phyloP scores from a whole-genome alignment of 2,329 filamentous ascomycete species.

The Neonectria coccinea region DNA sequence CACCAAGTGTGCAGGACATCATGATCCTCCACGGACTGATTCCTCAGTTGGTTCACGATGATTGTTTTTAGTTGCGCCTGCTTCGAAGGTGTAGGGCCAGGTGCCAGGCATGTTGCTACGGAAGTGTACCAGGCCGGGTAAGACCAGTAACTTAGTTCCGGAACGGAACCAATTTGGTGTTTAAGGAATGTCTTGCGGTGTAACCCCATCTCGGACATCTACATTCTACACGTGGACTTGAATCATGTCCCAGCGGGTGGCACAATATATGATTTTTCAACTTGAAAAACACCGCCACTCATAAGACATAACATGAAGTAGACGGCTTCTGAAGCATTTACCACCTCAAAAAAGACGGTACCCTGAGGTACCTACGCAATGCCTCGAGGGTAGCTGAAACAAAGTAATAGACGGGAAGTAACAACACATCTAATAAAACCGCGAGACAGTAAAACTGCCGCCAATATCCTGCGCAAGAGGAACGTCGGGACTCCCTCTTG shows the following conservation, averaged over 20 bases:
- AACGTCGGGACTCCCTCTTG: slow-evolving; percentile 30
- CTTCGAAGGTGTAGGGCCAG: too few species aligned
- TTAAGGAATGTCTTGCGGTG: too few species aligned
- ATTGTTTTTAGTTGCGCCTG: too few species aligned
- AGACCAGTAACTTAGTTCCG: too few species aligned
- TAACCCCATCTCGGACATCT: too few species aligned
- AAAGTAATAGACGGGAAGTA: background rate
- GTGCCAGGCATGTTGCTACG: too few species aligned
- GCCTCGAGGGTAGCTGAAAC: background rate
- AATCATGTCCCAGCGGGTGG: too few species aligned
- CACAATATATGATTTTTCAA: background rate
- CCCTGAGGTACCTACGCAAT: background rate
- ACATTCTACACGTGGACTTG: too few species aligned
- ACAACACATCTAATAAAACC: slow-evolving; percentile 12
- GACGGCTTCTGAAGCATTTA: background rate
- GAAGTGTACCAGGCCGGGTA: too few species aligned
- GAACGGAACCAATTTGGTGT: too few species aligned
- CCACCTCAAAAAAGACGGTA: background rate
- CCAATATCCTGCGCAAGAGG: slow-evolving; percentile 29
- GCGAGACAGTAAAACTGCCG: slow-evolving; percentile 26
- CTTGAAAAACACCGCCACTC: background rate
- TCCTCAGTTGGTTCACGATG: background rate
- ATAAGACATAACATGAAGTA: background rate
- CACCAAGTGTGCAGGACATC: background rate
- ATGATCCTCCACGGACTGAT: background rate